Conservation (phyloP, 768 basidiomycete genomes). For the Phylloporus scabripes region DNA sequence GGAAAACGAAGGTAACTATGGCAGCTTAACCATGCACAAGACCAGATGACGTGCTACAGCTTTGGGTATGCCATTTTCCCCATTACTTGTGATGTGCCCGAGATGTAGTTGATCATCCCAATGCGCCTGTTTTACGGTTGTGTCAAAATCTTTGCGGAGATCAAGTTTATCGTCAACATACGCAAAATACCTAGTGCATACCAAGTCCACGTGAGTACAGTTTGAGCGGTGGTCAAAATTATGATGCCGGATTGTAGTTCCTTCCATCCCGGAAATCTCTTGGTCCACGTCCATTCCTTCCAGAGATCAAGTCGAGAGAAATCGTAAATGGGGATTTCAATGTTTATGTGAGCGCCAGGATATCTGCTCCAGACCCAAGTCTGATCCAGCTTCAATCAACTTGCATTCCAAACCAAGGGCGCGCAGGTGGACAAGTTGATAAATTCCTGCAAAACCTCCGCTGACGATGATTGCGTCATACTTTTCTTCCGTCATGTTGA, state of each 20-base stretch:
- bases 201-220: not conserved
- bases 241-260: conserved; percentile 9
- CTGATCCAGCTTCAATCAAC: not conserved
- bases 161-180: conserved; percentile 9
- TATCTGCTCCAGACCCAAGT: conserved; percentile 4
- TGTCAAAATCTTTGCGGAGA: conserved; percentile 16
- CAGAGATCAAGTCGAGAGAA: too few relatives aligned
- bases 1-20: not conserved
- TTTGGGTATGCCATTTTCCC: conserved; percentile 8
- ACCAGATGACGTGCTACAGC: conserved; percentile 10
- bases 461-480: conserved; percentile 11
- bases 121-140: conserved; percentile 5
- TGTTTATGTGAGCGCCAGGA: conserved; percentile 10
- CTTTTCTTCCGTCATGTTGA: not conserved
- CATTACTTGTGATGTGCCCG: not conserved
- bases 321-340: too few relatives aligned
- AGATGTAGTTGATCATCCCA: conserved; percentile 8
- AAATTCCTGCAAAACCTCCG: conserved; percentile 8
- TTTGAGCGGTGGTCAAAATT: not conserved
- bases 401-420: conserved; percentile 8
- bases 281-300: too few relatives aligned
- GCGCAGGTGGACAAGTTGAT: conserved; percentile 8
- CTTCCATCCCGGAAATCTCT: conserved; percentile 8
- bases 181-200: conserved; percentile 8
- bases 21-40: conserved; percentile 7